Base-by-base conservation (phyloP, 1,284 basidiomycete genomes). In the Paramarasmius palmivorus region DNA sequence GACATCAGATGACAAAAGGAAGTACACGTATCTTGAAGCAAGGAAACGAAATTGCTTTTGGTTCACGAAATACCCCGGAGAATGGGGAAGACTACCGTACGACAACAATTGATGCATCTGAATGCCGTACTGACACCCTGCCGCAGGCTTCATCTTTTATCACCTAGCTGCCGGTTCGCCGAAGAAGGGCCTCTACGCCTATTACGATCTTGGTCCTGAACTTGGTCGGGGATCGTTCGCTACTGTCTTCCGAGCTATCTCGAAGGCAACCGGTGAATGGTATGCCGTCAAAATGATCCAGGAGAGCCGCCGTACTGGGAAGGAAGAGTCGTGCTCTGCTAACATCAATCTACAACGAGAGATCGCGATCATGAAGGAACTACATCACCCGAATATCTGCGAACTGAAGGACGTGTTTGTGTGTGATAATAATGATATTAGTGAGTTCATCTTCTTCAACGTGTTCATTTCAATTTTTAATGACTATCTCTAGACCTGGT, bases 301-400 rank as follows among this genome's bases (percentile, higher is more conserved):
- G 39, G 70, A 73, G 34, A 69, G 72, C 58, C 61, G 14, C 20
- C 35, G 39, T 5, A 51, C 49, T 9, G 42, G 49, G 19, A 42
- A 42, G 20, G 45, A 49, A 4, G 37, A 20, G 7, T 23, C 36
- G 57, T 60, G 4, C 51, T 20, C 2, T 70, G 2, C 61, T 61
- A 44, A 59, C 22, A 25, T 59, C 79, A 46, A 81, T 32, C 44
- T 39, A 10, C 36, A 53, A 57, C 78, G 93, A 19, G 94, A 96
- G 69, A 90, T 95, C 50, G 77, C 75, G 22, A 94, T 96, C 58
- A 81, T 94, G 65, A 79, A 88, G 62, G 72, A 72, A 14, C 73
- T 96, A 37, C 73, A 85, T 52, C 93, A 96, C 63, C 82, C 81
- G 4, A 91, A 94, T 63, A 91, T 96, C 44, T 93, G 92, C 61